Evolutionary conservation across 2,329 filamentous ascomycete genomes (phyloP).

Genomic region (Phoma sp.): DNA sequence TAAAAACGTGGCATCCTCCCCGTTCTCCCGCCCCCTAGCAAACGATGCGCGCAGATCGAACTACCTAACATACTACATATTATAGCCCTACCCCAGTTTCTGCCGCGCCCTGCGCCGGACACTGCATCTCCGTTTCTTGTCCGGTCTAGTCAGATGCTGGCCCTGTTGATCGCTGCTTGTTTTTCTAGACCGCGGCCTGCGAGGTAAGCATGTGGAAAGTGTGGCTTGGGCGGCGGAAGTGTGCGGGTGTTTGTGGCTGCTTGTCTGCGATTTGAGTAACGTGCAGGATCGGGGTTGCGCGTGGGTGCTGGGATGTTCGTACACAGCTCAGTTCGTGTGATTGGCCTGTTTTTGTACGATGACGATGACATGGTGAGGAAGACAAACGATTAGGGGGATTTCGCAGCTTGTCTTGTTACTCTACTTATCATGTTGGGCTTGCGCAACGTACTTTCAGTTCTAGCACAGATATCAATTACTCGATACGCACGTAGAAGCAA

Average conservation of each 20-base stretch:
- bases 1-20: no score
- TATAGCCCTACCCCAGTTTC: background rate
- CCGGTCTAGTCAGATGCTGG: background rate
- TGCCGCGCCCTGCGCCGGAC: background rate
- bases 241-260: background rate
- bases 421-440: no score
- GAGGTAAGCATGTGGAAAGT: background rate
- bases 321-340: no score
- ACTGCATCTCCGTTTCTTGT: background rate
- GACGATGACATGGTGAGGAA: no score
- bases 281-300: constrained; percentile 4
- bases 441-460: no score
- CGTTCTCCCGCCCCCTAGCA: background rate
- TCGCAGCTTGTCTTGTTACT: no score
- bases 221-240: background rate
- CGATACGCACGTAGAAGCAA: no score
- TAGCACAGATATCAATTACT: no score
- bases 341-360: no score
- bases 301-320: no score
- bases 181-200: constrained; percentile 4
- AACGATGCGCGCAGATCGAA: background rate
- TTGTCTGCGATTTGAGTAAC: background rate
- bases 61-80: background rate
- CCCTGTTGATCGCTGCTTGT: constrained; percentile 14
- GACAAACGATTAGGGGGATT: no score